Evolutionary conservation across 768 basidiomycete genomes (phyloP), one percentile per base, ranked within the genome.

Genomic region (Chalciporus pseudorubinellus): DNA sequence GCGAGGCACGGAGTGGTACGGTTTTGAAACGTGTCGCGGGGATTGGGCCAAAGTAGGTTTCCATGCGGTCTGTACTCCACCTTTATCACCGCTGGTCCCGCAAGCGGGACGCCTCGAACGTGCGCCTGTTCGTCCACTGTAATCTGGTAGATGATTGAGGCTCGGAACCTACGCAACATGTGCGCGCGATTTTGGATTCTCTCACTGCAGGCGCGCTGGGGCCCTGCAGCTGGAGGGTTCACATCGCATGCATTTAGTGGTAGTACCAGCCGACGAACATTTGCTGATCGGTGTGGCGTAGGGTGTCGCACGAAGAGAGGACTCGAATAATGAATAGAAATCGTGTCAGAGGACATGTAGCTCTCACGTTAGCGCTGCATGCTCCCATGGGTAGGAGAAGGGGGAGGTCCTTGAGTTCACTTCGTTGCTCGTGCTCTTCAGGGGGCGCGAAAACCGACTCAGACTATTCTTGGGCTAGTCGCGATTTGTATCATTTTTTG

Each of bases 21-120:
- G 24, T 50, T 71, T 80, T 81, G 77, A 76, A 77, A 81, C 13
- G 75, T 74, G 78, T 72, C 68, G 77, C 70, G 74, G 78, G 72
- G 78, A 78, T 70, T 60, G 74, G 79, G 75, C 71, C 68, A 46
- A 31, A 14, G 36, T 43, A 16, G 1, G n/a, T n/a, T 12, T 34
- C 24, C 28, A 16, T 39, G 14, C 20, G 51, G 21, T 4, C 12
- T 21, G 55, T 39, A 53, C 51, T n/a, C n/a, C 38, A 33, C 46
- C 43, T 14, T 3, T 34, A 13, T 19, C 47, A 51, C 19, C 50
- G 55, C 59, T 53, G 44, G 46, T 53, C 43, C 18, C 16, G 50
- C 19, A 20, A 21, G 44, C 38, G 20, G 48, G 44, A 36, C 9
- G 26, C 45, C 46, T 40, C 28, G 43, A 52, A 44, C 28, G 31